Evolutionary conservation across 139 green algal genomes (phyloP).

Genomic region (Zygnema cylindricum): DNA sequence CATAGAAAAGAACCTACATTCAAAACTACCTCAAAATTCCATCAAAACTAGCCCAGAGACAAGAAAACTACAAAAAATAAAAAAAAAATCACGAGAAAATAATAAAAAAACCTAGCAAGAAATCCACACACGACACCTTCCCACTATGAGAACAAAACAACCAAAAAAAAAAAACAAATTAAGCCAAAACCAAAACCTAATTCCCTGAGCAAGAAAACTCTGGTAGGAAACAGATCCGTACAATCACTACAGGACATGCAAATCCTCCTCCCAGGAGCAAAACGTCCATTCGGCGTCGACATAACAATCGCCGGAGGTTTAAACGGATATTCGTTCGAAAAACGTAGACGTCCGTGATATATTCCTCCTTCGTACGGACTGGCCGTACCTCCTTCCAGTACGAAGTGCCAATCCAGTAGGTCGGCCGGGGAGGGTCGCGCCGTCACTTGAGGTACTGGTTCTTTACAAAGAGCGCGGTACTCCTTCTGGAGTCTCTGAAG

Average conservation of each 20-base stretch:
- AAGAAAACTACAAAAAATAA: no score
- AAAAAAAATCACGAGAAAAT: no score
- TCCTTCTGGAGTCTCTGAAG: conserved; percentile 44
- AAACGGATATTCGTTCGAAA: conserved; percentile 97
- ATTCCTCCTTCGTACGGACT: conserved; percentile 70
- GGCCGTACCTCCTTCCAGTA: conserved; percentile 45
- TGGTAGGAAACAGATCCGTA: conserved; percentile 20
- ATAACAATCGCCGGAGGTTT: conserved; percentile 93
- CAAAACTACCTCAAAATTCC: no score
- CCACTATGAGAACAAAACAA: no score
- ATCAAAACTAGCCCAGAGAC: no score
- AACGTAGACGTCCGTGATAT: conserved; percentile 94
- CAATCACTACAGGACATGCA: conserved; percentile 90
- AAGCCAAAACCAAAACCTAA: no score
- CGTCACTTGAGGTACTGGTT: conserved; percentile 43
- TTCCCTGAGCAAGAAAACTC: no score
- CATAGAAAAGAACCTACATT: no score
- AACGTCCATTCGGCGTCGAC: conserved; percentile 90
- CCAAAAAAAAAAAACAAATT: no score
- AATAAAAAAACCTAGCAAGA: no score
- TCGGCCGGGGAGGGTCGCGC: conserved; percentile 31
- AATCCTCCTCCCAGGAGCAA: conserved; percentile 87
- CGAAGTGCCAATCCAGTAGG: conserved; percentile 59
- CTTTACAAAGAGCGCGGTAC: conserved; percentile 28
- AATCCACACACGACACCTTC: no score